Conservation (phyloP, 345 rosid genomes). For the Arabidopsis suecica region DNA sequence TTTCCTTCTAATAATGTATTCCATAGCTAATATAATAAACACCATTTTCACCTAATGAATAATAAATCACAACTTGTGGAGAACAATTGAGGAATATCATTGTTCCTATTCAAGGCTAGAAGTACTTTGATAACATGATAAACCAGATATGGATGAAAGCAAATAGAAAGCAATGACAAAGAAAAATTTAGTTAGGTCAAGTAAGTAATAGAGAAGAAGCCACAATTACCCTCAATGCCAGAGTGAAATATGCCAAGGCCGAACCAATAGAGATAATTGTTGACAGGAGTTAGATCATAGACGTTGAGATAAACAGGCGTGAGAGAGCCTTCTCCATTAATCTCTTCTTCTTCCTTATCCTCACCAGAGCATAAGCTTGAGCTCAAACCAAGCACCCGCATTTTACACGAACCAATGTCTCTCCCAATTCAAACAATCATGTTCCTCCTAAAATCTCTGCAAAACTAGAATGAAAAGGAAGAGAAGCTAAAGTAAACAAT, state of each 20-base stretch:
- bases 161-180: neutral
- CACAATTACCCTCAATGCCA: constrained; percentile 76
- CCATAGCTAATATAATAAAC: neutral
- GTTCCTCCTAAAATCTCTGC: constrained; percentile 24
- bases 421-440: constrained; percentile 29
- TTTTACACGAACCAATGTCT: constrained; percentile 37
- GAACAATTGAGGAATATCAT: neutral
- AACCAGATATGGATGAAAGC: neutral
- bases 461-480: neutral
- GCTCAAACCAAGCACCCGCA: constrained; percentile 79
- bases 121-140: neutral
- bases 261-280: constrained; percentile 88
- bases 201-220: neutral
- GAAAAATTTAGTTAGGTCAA: neutral
- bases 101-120: neutral
- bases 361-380: constrained; percentile 57
- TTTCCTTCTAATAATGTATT: neutral
- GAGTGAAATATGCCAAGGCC: constrained; percentile 98
- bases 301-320: constrained; percentile 75
- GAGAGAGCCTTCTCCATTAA: constrained; percentile 44
- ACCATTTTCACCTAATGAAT: neutral
- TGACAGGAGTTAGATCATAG: constrained; percentile 93
- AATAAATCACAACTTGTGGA: neutral
- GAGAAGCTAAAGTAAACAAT: neutral
- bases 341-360: constrained; percentile 49